A percentile compares a stretch with the other conserved stretches of the same genome.
Conservation (phyloP, 305 asterid species). For the Fraxinus dipetala region DNA sequence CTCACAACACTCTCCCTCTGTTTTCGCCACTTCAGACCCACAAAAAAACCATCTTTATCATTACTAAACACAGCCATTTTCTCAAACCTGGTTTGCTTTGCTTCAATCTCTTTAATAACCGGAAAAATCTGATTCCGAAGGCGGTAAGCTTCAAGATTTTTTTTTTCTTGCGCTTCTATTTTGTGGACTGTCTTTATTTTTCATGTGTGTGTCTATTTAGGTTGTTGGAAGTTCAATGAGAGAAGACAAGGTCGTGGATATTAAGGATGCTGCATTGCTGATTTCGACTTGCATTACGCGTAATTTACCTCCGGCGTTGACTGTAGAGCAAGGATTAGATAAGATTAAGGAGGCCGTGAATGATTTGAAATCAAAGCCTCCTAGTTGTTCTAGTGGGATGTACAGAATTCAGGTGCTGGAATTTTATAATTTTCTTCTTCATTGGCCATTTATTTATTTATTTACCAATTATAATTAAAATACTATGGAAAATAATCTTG, state of each 20-base stretch:
- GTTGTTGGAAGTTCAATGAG: conserved; percentile 52
- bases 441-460: background rate
- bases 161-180: conserved; percentile 3
- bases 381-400: conserved; percentile 74
- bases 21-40: conserved; percentile 35
- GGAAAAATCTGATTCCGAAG: conserved; percentile 43
- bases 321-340: conserved; percentile 74
- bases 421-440: conserved; percentile 15
- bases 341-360: conserved; percentile 64
- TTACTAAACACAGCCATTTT: conserved; percentile 30
- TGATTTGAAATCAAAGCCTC: conserved; percentile 57
- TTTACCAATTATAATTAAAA: conserved; percentile 4
- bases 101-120: conserved; percentile 30
- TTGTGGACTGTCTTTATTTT: conserved; percentile 25
- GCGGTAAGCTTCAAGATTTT: conserved; percentile 22
- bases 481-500: conserved; percentile 16
- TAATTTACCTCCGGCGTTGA: conserved; percentile 69
- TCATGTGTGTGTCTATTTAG: conserved; percentile 34
- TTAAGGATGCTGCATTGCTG: conserved; percentile 74
- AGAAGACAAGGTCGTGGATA: conserved; percentile 44
- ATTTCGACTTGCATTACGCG: conserved; percentile 78
- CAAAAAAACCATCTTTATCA: conserved; percentile 33
- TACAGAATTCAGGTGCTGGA: conserved; percentile 70
- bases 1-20: conserved; percentile 33
- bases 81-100: conserved; percentile 32